phyloP scores from a whole-genome alignment of 805 yeast genomes.

The Wickerhamiella sergipiensis region DNA sequence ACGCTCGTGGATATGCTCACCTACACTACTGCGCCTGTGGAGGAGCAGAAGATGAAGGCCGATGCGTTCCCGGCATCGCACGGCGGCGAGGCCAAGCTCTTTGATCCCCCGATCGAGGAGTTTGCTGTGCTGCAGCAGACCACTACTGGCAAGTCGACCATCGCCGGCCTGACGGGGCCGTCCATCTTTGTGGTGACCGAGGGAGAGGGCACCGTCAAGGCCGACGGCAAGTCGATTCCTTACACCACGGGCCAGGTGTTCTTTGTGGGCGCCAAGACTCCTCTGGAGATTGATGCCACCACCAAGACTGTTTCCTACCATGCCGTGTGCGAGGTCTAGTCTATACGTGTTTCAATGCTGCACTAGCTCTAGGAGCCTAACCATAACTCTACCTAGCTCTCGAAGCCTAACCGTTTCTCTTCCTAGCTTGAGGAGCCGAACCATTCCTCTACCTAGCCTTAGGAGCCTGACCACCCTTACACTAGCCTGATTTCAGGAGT shows the following conservation, averaged over 20 bases:
- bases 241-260: constrained; percentile 66
- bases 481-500: no score
- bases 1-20: constrained; percentile 85
- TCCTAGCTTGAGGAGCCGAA: no score
- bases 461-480: no score
- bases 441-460: no score
- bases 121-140: constrained; percentile 82
- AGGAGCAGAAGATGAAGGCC: constrained; percentile 81
- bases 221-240: constrained; percentile 29
- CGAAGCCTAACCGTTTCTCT: no score
- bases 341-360: no score
- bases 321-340: constrained; percentile 68
- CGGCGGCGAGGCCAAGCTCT: constrained; percentile 33
- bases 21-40: constrained; percentile 76
- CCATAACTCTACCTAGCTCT: no score
- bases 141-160: constrained; percentile 36
- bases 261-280: constrained; percentile 69
- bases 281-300: constrained; percentile 36
- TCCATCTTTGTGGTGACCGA: constrained; percentile 73
- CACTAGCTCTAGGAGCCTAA: no score
- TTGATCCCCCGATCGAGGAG: constrained; percentile 95
- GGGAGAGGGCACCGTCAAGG: constrained; percentile 53
- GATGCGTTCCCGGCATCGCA: constrained; percentile 31
- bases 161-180: constrained; percentile 67
- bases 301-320: constrained; percentile 62